Evolutionary conservation across 202 grass and related monocot species (phyloP).

Genomic region (Panicum hallii): DNA sequence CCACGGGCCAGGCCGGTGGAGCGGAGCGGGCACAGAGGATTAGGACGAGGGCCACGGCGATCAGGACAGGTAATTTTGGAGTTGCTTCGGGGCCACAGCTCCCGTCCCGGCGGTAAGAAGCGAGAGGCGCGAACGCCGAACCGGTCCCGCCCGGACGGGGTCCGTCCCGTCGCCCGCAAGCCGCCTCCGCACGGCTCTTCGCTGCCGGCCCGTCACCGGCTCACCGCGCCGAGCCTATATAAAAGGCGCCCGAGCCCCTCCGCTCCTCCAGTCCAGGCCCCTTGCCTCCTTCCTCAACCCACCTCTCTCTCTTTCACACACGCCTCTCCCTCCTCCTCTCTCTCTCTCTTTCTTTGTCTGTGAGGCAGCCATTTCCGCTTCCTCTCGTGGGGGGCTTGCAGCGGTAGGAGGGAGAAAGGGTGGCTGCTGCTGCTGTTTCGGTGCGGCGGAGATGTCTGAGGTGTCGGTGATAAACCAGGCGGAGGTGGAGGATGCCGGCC

Average conservation of each 20-base stretch:
- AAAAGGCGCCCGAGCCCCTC: constrained; percentile 8
- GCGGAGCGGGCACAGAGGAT: neutral
- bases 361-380: constrained; percentile 33
- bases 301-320: constrained; percentile 51
- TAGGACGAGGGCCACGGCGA: neutral
- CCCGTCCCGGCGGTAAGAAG: constrained; percentile 18
- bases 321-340: constrained; percentile 39
- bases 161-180: constrained; percentile 35
- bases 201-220: neutral
- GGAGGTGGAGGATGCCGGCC: constrained; percentile 50
- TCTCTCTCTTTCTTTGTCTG: neutral
- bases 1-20: constrained; percentile 8
- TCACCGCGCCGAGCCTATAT: constrained; percentile 35
- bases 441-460: constrained; percentile 53
- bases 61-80: constrained; percentile 35
- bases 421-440: neutral
- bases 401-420: neutral
- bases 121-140: constrained; percentile 18
- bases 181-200: constrained; percentile 44
- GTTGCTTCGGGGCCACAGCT: constrained; percentile 1
- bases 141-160: constrained; percentile 17
- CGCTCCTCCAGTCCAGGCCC: constrained; percentile 32
- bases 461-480: constrained; percentile 62
- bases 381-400: constrained; percentile 24
- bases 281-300: constrained; percentile 32